phyloP scores from a whole-genome alignment of 192 early-diverging fungal genomes.

The Mortierella hygrophila region DNA sequence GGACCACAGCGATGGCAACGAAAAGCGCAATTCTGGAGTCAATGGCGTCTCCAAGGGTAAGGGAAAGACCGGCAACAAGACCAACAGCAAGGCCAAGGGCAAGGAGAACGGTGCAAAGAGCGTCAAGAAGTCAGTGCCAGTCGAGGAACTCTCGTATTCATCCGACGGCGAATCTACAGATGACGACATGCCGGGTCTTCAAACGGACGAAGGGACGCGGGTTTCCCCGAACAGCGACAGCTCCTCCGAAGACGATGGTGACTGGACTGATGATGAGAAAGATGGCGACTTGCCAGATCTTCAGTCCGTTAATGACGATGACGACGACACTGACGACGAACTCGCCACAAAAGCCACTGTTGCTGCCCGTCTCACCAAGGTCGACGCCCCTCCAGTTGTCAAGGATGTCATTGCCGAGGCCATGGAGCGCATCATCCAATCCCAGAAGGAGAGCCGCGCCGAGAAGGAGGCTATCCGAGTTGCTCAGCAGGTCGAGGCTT shows the following conservation, averaged over 20 bases:
- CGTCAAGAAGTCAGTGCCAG: not conserved
- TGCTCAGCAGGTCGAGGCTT: not conserved
- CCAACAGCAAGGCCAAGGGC: not conserved
- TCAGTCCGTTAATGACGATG: not conserved
- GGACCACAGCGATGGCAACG: not conserved
- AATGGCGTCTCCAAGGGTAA: not conserved
- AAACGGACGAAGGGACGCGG: not conserved
- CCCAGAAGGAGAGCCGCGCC: not conserved
- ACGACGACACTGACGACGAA: not conserved
- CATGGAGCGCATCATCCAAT: constrained; percentile 3
- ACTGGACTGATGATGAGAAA: not conserved
- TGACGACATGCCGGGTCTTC: not conserved
- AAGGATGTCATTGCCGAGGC: constrained; percentile 1
- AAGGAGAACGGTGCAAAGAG: not conserved
- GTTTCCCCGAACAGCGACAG: not conserved
- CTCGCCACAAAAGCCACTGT: not conserved
- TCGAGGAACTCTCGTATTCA: not conserved
- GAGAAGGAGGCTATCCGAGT: not conserved
- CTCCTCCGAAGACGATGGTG: not conserved
- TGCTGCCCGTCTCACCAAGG: not conserved
- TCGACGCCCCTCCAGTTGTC: not conserved
- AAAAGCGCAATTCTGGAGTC: not conserved
- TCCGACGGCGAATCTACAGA: not conserved
- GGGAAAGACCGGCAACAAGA: not conserved
- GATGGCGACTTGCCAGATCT: not conserved